These are phyloP conservation scores for Penicillium italicum DNA, from an alignment of 2,329 filamentous ascomycete species.

Conservation along the genomic window DNA sequence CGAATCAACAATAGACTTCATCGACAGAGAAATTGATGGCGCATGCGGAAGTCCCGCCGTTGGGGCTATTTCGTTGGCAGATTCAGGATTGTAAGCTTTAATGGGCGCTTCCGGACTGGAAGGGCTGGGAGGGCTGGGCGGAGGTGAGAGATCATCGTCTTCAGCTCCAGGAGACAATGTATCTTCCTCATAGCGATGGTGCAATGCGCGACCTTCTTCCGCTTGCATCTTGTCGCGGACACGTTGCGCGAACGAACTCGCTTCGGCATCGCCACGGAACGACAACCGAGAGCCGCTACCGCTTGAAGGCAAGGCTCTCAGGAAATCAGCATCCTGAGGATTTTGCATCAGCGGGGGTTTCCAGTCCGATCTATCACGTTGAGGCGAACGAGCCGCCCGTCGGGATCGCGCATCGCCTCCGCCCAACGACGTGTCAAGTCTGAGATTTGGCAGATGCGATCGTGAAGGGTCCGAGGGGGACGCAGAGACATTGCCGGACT, in stretches of 20 bases:
- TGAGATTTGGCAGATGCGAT: constrained; percentile 27
- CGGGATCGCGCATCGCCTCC: constrained; percentile 18
- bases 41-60: constrained; percentile 25
- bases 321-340: constrained; percentile 37
- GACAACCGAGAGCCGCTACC: constrained; percentile 38
- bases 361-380: constrained; percentile 17
- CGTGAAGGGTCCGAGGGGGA: constrained; percentile 15
- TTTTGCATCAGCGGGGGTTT: constrained; percentile 34
- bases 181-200: constrained; percentile 41
- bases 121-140: constrained; percentile 3
- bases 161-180: constrained; percentile 28
- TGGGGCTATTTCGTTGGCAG: constrained; percentile 28
- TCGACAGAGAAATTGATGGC: constrained; percentile 18
- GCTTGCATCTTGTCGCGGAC: constrained; percentile 52
- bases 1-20: constrained; percentile 25
- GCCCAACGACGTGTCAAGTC: constrained; percentile 34
- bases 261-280: constrained; percentile 38
- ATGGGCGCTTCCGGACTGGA: constrained; percentile 16
- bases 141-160: constrained; percentile 11
- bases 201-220: constrained; percentile 51
- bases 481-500: constrained; percentile 10
- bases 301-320: constrained; percentile 31
- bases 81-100: constrained; percentile 12
- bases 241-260: constrained; percentile 46
- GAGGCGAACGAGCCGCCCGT: constrained; percentile 7